Conservation (phyloP, 495 filamentous ascomycete genomes). For the Astrothelium macrocarpum region DNA sequence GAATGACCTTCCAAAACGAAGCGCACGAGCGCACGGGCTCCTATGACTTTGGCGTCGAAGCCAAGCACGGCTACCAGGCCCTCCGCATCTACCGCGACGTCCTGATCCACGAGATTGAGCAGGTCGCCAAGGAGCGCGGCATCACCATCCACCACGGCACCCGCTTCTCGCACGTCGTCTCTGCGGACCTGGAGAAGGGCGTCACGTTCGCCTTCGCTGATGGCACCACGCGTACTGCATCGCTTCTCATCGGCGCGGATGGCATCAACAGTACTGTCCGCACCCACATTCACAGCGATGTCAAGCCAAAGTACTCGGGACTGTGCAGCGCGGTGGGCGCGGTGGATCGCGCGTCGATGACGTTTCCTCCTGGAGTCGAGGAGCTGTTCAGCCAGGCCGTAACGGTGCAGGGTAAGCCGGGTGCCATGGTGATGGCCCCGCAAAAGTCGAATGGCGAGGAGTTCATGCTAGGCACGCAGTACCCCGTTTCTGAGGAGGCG, state of each 20-base stretch:
- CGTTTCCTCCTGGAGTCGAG: slow-evolving; percentile 8
- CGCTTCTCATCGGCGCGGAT: slow-evolving; percentile 17
- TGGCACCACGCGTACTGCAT: slow-evolving; percentile 6
- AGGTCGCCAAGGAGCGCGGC: slow-evolving; percentile 25
- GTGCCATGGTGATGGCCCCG: slow-evolving; percentile 40
- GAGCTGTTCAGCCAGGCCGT: slow-evolving; percentile 34
- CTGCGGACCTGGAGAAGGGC: slow-evolving; percentile 24
- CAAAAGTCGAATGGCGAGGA: slow-evolving; percentile 39
- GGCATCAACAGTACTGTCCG: slow-evolving; percentile 20
- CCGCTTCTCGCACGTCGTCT: slow-evolving; percentile 34
- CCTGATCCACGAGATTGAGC: slow-evolving; percentile 34
- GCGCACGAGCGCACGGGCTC: slow-evolving; percentile 32
- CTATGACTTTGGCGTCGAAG: slow-evolving; percentile 37
- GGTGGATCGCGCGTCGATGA: slow-evolving; percentile 8
- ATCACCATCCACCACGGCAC: slow-evolving; percentile 36
- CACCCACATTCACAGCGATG: slow-evolving; percentile 11
- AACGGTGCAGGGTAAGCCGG: slow-evolving; percentile 34
- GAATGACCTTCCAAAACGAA: slow-evolving; percentile 34
- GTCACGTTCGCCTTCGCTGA: slow-evolving; percentile 30
- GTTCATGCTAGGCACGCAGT: slow-evolving; percentile 37
- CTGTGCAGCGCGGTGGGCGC: slow-evolving; percentile 11
- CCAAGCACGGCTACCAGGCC: slow-evolving; percentile 37
- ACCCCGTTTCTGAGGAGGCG: slow-evolving; percentile 25
- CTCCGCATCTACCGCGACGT: slow-evolving; percentile 41
- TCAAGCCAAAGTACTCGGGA: slow-evolving; percentile 11